Conservation (phyloP, 768 basidiomycete species). For the Hypsizygus marmoreus region DNA sequence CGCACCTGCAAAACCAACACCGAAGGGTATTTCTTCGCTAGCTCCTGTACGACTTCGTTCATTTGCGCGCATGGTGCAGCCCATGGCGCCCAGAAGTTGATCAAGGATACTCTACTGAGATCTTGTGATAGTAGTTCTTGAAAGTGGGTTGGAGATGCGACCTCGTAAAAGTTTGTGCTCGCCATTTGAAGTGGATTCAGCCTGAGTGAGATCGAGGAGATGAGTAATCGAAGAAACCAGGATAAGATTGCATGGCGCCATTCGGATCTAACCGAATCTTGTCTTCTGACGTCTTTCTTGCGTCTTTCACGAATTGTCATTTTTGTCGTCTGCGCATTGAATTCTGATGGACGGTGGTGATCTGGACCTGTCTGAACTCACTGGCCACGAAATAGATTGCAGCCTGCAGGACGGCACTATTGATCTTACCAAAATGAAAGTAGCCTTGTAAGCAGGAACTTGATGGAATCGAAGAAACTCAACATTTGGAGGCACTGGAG, state of each 20-base stretch:
- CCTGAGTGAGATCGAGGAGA: constrained; percentile 13
- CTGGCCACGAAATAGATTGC: too few relatives aligned
- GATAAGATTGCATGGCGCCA: constrained; percentile 20
- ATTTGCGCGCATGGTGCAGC: constrained; percentile 90
- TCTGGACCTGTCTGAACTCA: too few relatives aligned
- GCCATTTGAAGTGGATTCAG: constrained; percentile 18
- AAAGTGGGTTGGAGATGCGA: constrained; percentile 72
- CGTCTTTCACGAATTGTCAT: too few relatives aligned
- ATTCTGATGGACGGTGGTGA: too few relatives aligned
- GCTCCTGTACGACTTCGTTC: constrained; percentile 75
- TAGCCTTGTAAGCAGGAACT: too few relatives aligned
- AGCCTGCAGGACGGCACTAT: too few relatives aligned
- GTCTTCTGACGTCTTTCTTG: too few relatives aligned
- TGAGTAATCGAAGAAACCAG: constrained; percentile 2
- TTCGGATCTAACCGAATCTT: constrained; percentile 21
- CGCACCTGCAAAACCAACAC: constrained; percentile 77
- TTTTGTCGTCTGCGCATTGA: too few relatives aligned
- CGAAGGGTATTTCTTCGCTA: constrained; percentile 69
- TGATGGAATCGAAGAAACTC: too few relatives aligned
- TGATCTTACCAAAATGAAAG: too few relatives aligned
- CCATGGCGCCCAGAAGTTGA: constrained; percentile 95
- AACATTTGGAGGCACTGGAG: too few relatives aligned
- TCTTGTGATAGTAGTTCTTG: constrained; percentile 73
- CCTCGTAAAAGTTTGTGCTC: constrained; percentile 35
- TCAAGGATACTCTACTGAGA: constrained; percentile 77